phyloP scores from a whole-genome alignment of 306 rosid species.

The Rubus idaeus region DNA sequence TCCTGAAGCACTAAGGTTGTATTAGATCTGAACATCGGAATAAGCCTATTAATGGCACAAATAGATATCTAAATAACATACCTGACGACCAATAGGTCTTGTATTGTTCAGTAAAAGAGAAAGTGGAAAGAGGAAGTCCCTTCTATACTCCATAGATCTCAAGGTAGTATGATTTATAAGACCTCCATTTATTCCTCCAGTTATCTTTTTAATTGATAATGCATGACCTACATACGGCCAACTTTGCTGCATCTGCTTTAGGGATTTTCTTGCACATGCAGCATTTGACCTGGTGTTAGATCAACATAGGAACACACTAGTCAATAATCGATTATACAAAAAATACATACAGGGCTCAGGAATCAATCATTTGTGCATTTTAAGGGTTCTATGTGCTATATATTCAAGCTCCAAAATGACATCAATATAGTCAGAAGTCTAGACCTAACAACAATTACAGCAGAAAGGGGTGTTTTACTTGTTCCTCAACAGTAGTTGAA shows the following conservation, averaged over 20 bases:
- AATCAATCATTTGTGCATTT: neutral
- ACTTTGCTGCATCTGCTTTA: conserved; percentile 62
- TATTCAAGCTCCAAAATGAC: neutral
- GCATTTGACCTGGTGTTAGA: conserved; percentile 50
- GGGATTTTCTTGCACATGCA: conserved; percentile 44
- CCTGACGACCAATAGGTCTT: conserved; percentile 97
- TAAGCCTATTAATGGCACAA: conserved; percentile 14
- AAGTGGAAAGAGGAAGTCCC: conserved; percentile 74
- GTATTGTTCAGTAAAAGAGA: conserved; percentile 85
- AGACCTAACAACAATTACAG: neutral
- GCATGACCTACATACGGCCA: conserved; percentile 72
- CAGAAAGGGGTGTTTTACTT: neutral
- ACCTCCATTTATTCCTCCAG: conserved; percentile 95
- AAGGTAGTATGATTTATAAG: conserved; percentile 75
- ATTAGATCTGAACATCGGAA: conserved; percentile 33
- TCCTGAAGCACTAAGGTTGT: conserved; percentile 62
- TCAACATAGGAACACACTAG: conserved; percentile 16
- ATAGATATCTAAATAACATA: conserved; percentile 29
- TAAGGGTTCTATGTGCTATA: neutral
- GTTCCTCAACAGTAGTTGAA: neutral
- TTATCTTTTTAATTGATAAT: conserved; percentile 72
- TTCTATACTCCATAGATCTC: conserved; percentile 68
- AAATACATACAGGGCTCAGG: neutral
- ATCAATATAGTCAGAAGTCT: conserved; percentile 6
- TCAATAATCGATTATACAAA: conserved; percentile 6